Evolutionary conservation across 768 basidiomycete species (phyloP), one percentile per base, ranked within the genome.

Genomic region (Clitopilus passeckerianus): DNA sequence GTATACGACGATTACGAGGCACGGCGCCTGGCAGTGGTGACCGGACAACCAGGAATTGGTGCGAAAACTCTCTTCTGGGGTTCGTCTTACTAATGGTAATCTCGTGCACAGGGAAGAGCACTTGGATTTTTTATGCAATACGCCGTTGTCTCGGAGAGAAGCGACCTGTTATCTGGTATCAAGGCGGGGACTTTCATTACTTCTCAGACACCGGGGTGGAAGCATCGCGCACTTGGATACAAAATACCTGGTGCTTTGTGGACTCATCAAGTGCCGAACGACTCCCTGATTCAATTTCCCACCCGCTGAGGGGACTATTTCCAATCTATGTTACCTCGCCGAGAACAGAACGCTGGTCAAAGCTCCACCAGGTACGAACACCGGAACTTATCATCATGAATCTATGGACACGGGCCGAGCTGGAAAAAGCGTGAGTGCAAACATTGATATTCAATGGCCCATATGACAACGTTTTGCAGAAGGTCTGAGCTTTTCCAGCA

Each of bases 151-250:
- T 66, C 41, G 66, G 60, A 53, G 64, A 65, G 64, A 60, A 53
- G 58, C 65, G 61, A 58, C 56, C 66, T 24, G 60, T 64, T 54
- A 65, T 67, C 35, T 67, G 66, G 66, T 62, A 60, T 52, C 34
- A 35, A 3, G 33, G 57, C 15, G 27, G 46, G 24, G 34, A 8
- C 6, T 60, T 56, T 46, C 63, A 57, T 60, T 57, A 64, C 56
- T 67, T 67, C 50, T 55, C 58, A 44, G 59, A 64, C n/a, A n/a
- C n/a, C n/a, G n/a, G n/a, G n/a, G n/a, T n/a, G n/a, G n/a, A n/a
- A n/a, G n/a, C n/a, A n/a, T n/a, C n/a, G n/a, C n/a, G n/a, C n/a
- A n/a, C n/a, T n/a, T n/a, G n/a, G n/a, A n/a, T n/a, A n/a, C n/a
- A 54, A 63, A 9, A 46, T n/a, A 63, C 27, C 62, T 64, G 24